Evolutionary conservation across 2,329 filamentous ascomycete species (phyloP).

Genomic region (Monosporascus sp.): DNA sequence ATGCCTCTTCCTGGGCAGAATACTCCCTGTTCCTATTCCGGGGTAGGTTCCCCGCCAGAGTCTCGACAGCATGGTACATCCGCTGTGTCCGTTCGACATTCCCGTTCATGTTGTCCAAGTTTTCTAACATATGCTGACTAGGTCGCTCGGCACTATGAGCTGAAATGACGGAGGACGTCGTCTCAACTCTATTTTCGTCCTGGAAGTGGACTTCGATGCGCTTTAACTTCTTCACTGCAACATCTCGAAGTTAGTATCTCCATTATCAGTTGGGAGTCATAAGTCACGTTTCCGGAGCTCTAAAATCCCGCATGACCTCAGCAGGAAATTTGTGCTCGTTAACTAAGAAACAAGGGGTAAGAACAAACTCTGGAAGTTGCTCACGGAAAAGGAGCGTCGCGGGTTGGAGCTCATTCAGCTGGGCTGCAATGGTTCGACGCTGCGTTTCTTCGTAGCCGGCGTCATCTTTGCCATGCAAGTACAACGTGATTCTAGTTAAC

Average conservation of each 20-base stretch:
- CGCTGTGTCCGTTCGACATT: not conserved
- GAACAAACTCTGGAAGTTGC: no score
- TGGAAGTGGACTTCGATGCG: slow-evolving; percentile 27
- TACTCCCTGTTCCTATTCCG: slow-evolving; percentile 31
- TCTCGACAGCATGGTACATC: slow-evolving; percentile 26
- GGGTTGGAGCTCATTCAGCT: slow-evolving; percentile 33
- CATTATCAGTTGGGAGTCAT: no score
- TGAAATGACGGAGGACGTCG: slow-evolving; percentile 8
- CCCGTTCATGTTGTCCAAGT: not conserved
- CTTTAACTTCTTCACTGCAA: slow-evolving; percentile 30
- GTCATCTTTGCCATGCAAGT: slow-evolving; percentile 24
- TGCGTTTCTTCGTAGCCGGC: slow-evolving; percentile 8
- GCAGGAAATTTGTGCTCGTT: no score
- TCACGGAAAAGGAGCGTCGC: slow-evolving; percentile 34
- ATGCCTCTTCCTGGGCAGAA: slow-evolving; percentile 19
- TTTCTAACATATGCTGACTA: slow-evolving; percentile 5
- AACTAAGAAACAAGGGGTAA: no score
- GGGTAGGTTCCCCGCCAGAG: slow-evolving; percentile 21
- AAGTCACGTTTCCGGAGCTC: no score
- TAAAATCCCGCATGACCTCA: no score
- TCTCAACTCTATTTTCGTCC: slow-evolving; percentile 9
- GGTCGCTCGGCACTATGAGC: slow-evolving; percentile 1
- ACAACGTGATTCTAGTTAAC: slow-evolving; percentile 33
- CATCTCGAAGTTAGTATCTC: no score
- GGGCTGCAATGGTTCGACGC: slow-evolving; percentile 21